A percentile compares a stretch with the other conserved stretches of the same genome.
Evolutionary conservation across 208 protist genomes (phyloP).

Genomic region (Phytomonas sp.): DNA sequence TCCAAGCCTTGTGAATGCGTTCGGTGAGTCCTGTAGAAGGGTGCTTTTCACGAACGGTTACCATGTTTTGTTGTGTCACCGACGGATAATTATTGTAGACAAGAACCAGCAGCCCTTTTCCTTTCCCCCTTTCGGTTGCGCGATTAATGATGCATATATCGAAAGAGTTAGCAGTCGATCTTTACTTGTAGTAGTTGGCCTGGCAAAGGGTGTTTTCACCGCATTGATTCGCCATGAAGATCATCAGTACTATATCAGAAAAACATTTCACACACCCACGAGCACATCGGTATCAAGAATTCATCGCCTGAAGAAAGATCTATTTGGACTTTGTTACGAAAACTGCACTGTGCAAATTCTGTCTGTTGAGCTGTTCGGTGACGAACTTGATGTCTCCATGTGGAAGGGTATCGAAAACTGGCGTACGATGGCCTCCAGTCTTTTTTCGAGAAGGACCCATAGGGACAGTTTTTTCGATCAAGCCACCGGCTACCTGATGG

Average conservation of each 20-base stretch:
- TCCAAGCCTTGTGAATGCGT: conserved; percentile 1
- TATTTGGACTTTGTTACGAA: conserved; percentile 51
- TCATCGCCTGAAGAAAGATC: conserved; percentile 31
- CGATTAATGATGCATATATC: conserved; percentile 45
- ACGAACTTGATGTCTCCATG: conserved; percentile 15
- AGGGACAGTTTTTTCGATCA: conserved; percentile 39
- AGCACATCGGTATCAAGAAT: conserved; percentile 26
- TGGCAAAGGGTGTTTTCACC: conserved; percentile 39
- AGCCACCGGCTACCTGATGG: conserved; percentile 21
- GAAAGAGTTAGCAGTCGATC: conserved; percentile 20
- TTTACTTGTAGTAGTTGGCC: conserved; percentile 43
- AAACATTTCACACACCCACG: conserved; percentile 21
- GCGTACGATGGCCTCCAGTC: conserved; percentile 12
- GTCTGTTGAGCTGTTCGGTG: conserved; percentile 12
- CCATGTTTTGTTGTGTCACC: conserved; percentile 33
- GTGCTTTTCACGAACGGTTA: conserved; percentile 20
- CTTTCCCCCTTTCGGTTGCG: conserved; percentile 45
- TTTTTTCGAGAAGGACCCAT: conserved; percentile 17
- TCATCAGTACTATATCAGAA: conserved; percentile 8
- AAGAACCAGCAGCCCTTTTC: conserved; percentile 25
- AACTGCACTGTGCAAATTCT: conserved; percentile 49
- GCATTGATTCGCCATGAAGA: conserved; percentile 23
- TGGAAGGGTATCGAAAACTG: conserved; percentile 9
- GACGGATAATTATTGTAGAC: conserved; percentile 42
- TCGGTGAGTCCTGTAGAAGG: not conserved